Evolutionary conservation across 2,329 filamentous ascomycete genomes (phyloP), one percentile per base, ranked within the genome.

Genomic region (Stemphylium vesicarium): DNA sequence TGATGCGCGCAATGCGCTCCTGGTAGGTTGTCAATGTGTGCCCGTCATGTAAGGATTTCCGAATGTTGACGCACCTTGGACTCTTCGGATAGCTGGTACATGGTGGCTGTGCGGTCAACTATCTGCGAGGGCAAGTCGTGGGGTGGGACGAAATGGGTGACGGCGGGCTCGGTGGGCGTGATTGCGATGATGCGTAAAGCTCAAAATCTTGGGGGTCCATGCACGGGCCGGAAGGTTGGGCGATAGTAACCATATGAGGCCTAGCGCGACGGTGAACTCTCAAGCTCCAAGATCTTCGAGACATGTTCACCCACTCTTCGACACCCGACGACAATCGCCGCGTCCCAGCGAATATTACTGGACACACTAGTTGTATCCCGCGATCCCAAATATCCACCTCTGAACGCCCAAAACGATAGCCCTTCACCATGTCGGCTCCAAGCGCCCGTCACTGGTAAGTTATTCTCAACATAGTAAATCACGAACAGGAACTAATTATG

Each of bases 1-100:
- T 95, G 81, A 98, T 85, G 84, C 93, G 94, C 73, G 91, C 88
- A 80, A 99, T 96, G 84, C 95, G 92, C 88, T 99, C 95, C 94
- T 97, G 70, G 50, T 48, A 26, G 6, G 18, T 18, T 32, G 62
- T 78, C 38, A 77, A 71, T 42, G 45, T 49, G 26, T 11, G 26
- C n/a, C 22, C 35, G 24, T 4, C n/a, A 8, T 15, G 11, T 0
- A 6, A 16, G 13, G 9, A 24, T 10, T 11, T 48, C 36, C 12
- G 9, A 4, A n/a, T 31, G 29, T 40, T 41, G 47, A 48, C 62
- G 47, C 75, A 96, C 94, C 89, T 98, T 98, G 74, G 93, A 92
- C 82, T 99, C 95, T 80, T 99, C 95, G 46, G 95, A 98, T 65
- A 98, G 88, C 84, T 82, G 60, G 57, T 71, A 73, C 71, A 85